Percentiles rank a stretch among this genome's conserved stretches.
These are phyloP conservation scores for Pleochaeta shiraiana DNA, from an alignment of 2,329 filamentous ascomycete genomes.

Conservation along the genomic window DNA sequence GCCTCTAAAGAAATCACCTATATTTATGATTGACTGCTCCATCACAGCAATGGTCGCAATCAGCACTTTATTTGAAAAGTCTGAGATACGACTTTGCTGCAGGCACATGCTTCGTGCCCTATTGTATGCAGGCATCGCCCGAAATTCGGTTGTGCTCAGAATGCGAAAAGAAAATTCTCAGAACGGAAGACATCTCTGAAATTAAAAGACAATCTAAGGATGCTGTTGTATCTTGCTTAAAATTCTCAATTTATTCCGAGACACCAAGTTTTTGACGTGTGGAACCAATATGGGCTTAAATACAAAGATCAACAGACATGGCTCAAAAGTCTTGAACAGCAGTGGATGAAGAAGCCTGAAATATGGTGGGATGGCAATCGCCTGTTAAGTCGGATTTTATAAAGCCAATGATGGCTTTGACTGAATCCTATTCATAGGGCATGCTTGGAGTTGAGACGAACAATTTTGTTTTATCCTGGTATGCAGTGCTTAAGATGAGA, in stretches of 20 bases:
- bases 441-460: no score
- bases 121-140: background rate
- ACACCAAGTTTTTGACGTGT: background rate
- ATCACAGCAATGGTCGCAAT: no score
- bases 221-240: no score
- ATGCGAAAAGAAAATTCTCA: background rate
- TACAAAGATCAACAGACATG: background rate
- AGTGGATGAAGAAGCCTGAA: background rate
- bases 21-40: no score
- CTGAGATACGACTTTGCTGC: background rate
- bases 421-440: no score
- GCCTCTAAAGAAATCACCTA: no score
- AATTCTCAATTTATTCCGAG: background rate
- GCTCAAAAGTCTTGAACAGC: background rate
- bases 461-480: no score
- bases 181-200: no score
- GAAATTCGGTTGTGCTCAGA: background rate
- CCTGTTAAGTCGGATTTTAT: background rate
- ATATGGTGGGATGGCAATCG: background rate
- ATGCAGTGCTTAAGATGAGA: no score
- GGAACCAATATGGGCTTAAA: background rate
- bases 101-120: background rate
- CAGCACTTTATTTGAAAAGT: no score
- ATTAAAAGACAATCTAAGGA: no score
- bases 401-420: no score